Base-by-base conservation (phyloP, 148 eudicot species). In the Rhododendron henanense region DNA sequence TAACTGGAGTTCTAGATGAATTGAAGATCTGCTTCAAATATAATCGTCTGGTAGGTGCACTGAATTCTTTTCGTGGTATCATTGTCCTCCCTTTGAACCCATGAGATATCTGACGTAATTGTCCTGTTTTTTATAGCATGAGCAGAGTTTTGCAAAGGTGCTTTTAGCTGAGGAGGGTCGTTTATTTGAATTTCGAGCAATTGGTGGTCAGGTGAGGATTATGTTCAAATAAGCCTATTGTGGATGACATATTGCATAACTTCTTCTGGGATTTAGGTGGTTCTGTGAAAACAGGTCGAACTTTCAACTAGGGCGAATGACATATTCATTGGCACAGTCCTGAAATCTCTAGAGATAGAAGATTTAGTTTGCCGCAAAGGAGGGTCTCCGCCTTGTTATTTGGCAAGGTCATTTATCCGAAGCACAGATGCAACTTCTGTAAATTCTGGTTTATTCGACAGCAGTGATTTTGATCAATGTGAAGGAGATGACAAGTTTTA, bases 131-230 rank as follows among this genome's bases (percentile, higher is more conserved):
- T 65, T 59, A 67, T 88, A 94, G 98, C 89, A 87, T 84, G 94
- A 90, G 53, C 84, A 89, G 77, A 91, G 91, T 89, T 91, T 91
- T 59, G 92, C 85, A 88, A 92, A 91, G 91, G 93, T 93, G 89
- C 95, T 97, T 85, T 92, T 93, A 63, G 97, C 95, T 65, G 92
- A 95, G 87, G 99, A 97, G 90, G 90, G 84, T 83, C 93, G 90
- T 81, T 89, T 97, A 88, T 93, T 97, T 90, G 99, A 97, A 88
- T 89, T 97, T 85, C 98, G 99, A 88, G 99, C 99, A 74, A 95
- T 91, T 83, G 99, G 99, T 87, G 98, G 98, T 86, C 98, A 92
- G 96, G 99, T 94, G 92, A 84, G 92, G n/a, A 85, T 81, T 15
- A 39, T 82, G 6, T 53, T 79, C 50, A 21, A 77, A 53, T 35